Evolutionary conservation across 2,329 filamentous ascomycete species (phyloP), one percentile per base, ranked within the genome.

Genomic region (Colletotrichum liaoningense): DNA sequence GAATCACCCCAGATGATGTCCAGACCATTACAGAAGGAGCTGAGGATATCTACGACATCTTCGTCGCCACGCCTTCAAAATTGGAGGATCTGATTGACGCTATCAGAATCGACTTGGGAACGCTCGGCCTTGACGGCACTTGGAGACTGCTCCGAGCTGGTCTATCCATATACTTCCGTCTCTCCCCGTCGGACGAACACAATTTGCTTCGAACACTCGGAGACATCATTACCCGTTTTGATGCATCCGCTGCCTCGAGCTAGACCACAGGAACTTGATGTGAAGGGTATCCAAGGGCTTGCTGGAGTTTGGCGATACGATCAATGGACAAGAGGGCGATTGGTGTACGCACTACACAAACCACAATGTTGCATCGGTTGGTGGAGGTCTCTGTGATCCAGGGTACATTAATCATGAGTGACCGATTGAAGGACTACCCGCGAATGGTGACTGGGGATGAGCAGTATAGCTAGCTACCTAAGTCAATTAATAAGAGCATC

Each of bases 391-490:
- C 42, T 11, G 8, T 22, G 19, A n/a, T 9, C 7, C 42, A n/a
- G 42, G 19, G 8, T 7, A 22, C 42, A 22, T n/a, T 22, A 19
- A 19, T 49, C 28, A 55, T 3, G n/a, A 24, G 7, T 26, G 54
- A 64, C 14, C 22, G 35, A 8, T 26, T 22, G 3, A 14, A 7
- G 30, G n/a, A 22, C 7, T 24, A 7, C n/a, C n/a, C n/a, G n/a
- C 16, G 24, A 28, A 55, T n/a, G 28, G 46, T n/a, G n/a, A 55
- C 12, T 22, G 62, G 28, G 62, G 6, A 33, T 19, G 42, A 30
- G 63, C 38, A 55, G 65, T 75, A 72, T 67, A 65, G 24, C 67
- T 64, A 69, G 52, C 59, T 65, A 57, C 67, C 54, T 69, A 69
- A 4, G 19, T 26, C 28, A 28, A 54, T 22, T 35, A 35, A 58